These are phyloP conservation scores for Pezicula rhizophila DNA, from an alignment of 2,329 filamentous ascomycete genomes.

Conservation along the genomic window DNA sequence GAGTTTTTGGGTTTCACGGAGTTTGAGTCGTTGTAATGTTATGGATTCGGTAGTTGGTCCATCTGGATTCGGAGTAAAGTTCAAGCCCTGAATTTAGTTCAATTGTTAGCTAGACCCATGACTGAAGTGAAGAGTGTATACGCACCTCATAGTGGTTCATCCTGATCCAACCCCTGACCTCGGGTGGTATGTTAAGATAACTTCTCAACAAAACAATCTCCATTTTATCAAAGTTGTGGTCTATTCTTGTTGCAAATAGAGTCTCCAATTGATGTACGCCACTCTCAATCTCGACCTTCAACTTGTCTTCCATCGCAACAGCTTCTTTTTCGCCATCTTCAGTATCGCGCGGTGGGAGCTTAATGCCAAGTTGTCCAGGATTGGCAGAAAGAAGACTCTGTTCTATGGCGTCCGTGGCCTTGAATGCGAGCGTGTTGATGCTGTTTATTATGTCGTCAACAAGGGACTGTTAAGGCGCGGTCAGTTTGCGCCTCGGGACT, in stretches of 20 bases:
- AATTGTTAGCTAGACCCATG: background rate
- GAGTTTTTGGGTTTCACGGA: conserved; percentile 74
- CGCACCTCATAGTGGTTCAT: conserved; percentile 77
- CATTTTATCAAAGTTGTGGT: conserved; percentile 79
- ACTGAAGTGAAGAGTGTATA: background rate
- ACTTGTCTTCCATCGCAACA: conserved; percentile 39
- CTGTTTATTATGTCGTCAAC: conserved; percentile 98
- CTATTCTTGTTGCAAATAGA: conserved; percentile 71
- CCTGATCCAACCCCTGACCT: conserved; percentile 70
- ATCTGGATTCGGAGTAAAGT: conserved; percentile 25
- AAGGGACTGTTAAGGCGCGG: conserved; percentile 55
- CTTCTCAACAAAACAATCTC: conserved; percentile 90
- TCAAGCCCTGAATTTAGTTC: conserved; percentile 17
- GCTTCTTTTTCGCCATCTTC: conserved; percentile 36
- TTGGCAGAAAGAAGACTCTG: conserved; percentile 69
- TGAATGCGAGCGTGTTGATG: conserved; percentile 88
- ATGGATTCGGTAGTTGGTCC: conserved; percentile 62
- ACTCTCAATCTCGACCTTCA: conserved; percentile 72
- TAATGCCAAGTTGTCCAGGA: conserved; percentile 77
- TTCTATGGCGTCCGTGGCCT: conserved; percentile 83
- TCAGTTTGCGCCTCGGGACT: conserved; percentile 7
- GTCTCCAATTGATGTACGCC: conserved; percentile 83
- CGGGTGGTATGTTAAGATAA: conserved; percentile 66
- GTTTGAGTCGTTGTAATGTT: conserved; percentile 62
- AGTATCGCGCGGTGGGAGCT: conserved; percentile 39